Base-by-base conservation (phyloP, 352 stramenopile species). In the Phytophthora multivora region DNA sequence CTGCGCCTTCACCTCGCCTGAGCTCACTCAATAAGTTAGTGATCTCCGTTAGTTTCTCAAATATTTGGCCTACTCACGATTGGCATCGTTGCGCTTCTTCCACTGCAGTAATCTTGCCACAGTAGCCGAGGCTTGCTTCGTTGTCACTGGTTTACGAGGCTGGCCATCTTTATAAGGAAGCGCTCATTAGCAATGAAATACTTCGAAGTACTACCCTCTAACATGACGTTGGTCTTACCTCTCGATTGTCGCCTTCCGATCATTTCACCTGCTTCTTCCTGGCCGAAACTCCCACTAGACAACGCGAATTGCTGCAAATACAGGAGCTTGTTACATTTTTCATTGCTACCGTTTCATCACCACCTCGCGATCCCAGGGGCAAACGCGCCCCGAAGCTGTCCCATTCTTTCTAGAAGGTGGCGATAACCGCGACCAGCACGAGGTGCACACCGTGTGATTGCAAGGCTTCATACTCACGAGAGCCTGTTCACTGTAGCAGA, bases 281-380 rank as follows among this genome's bases (percentile, higher is more conserved):
- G 2, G 19, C 47, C 40, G 47, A 66, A 65, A 66, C 61, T 28
- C 40, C 61, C 31, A 31, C 31, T 19, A 60, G 31, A 31, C 11
- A 26, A 36, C 9, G 23, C 18, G 18, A 31, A 49, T n/a, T 38
- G 31, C 21, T 28, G 31, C 48, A 41, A 65, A 57, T 51, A 47
- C 59, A 43, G 49, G 36, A 56, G 46, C 50, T 54, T 65, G 33
- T 65, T 70, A 25, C n/a, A 35, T 13, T 39, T 30, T 3, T 15
- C 15, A 36, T 31, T 35, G 30, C 47, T 69, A 71, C 42, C 51
- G 48, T 65, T 79, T 76, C 16, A 70, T 73, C 23, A 86, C 81
- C 8, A 65, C 25, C 28, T 86, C 75, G 16, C 81, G 77, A 71
- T 90, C 81, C 81, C 81, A 89, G 8, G 81, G 81, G 66, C 81